Percentiles rank a stretch among this genome's conserved stretches.
Evolutionary conservation across 2,329 filamentous ascomycete genomes (phyloP).

Genomic region (Cephalotrichum gorgonifer): DNA sequence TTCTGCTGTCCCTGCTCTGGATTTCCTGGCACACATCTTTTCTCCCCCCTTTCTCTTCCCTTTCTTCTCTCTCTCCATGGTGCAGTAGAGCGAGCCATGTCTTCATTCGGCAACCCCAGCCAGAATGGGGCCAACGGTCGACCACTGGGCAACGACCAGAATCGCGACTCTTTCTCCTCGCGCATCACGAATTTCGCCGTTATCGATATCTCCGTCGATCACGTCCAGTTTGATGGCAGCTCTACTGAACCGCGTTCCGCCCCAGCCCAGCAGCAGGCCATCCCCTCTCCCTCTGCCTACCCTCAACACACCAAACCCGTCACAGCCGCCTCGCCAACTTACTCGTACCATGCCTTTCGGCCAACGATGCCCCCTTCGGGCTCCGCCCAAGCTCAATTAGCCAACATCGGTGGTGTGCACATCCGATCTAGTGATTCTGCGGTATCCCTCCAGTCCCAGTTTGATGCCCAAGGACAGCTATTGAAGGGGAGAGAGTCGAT

Average conservation of each 20-base stretch:
- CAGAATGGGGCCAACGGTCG: not conserved
- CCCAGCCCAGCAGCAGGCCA: not conserved
- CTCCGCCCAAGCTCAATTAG: not conserved
- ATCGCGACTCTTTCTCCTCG: constrained; percentile 1
- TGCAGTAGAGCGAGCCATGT: not conserved
- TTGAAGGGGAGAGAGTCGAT: constrained; percentile 24
- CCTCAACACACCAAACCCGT: not conserved
- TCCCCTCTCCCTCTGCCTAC: not conserved
- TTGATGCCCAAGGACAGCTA: constrained; percentile 1
- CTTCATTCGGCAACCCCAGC: constrained; percentile 1
- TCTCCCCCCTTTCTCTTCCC: too few species aligned
- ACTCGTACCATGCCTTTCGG: not conserved
- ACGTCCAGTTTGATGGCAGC: constrained; percentile 1
- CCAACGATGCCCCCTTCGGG: not conserved
- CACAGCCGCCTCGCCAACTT: not conserved
- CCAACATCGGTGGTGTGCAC: not conserved
- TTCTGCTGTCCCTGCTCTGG: too few species aligned
- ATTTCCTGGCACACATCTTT: too few species aligned
- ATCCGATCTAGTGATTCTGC: not conserved
- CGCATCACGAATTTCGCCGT: constrained; percentile 6
- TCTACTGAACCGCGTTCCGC: constrained; percentile 3
- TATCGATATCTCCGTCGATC: constrained; percentile 6
- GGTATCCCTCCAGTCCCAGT: constrained; percentile 2
- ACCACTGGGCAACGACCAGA: not conserved
- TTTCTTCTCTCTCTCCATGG: not conserved